A percentile compares a stretch with the other conserved stretches of the same genome.
These are phyloP conservation scores for Pseudevernia furfuracea DNA, from an alignment of 495 filamentous ascomycete genomes.

Conservation along the genomic window DNA sequence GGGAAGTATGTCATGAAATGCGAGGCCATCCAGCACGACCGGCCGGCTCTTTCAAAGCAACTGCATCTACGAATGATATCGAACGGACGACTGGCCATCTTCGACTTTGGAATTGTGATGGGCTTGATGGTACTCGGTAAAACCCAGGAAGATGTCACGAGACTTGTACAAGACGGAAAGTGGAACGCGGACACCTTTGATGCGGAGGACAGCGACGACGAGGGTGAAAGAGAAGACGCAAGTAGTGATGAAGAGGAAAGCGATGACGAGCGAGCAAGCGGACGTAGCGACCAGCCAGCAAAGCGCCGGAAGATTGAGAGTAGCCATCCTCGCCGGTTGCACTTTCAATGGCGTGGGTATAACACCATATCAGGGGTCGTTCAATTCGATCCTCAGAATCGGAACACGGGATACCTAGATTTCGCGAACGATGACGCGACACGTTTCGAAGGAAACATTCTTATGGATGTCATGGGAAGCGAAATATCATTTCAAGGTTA, in stretches of 20 bases:
- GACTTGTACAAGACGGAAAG: background rate
- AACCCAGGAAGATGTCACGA: background rate
- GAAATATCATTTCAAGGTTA: background rate
- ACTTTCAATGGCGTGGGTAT: background rate
- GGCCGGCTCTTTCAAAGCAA: background rate
- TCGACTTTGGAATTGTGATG: background rate
- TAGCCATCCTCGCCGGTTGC: background rate
- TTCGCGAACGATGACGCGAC: background rate
- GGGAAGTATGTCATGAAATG: background rate
- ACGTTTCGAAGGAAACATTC: background rate
- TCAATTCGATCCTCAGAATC: background rate
- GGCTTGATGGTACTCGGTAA: background rate
- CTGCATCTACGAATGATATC: background rate
- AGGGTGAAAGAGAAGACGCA: background rate
- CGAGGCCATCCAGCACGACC: background rate
- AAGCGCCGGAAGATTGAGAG: background rate
- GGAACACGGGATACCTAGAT: background rate
- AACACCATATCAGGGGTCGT: background rate
- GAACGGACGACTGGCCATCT: background rate
- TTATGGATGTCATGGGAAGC: background rate
- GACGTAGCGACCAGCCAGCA: background rate
- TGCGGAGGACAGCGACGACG: background rate
- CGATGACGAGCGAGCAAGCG: background rate
- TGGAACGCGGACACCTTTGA: background rate
- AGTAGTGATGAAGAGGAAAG: background rate